Evolutionary conservation across 2,329 filamentous ascomycete species (phyloP).

Genomic region (Colletotrichum liriopes): DNA sequence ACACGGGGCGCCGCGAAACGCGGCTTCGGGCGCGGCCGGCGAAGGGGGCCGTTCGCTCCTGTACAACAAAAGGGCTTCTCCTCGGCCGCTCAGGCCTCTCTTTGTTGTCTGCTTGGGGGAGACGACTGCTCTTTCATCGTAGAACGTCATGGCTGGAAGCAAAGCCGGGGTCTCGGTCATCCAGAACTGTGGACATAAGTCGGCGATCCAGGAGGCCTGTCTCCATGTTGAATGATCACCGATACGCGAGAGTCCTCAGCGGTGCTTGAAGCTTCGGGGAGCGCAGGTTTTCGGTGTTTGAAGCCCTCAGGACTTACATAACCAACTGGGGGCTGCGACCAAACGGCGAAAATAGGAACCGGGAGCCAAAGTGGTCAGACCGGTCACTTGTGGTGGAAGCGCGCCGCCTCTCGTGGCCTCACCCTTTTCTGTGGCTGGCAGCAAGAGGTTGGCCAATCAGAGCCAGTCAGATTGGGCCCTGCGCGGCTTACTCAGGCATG

Average conservation of each 20-base stretch:
- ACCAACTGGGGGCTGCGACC: constrained; percentile 5
- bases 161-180: background rate
- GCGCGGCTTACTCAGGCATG: constrained; percentile 23
- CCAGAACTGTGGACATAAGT: constrained; percentile 17
- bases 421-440: constrained; percentile 3
- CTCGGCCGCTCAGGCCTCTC: background rate
- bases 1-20: background rate
- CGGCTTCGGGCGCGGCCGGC: constrained; percentile 6
- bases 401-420: constrained; percentile 15
- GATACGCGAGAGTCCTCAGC: background rate
- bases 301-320: constrained; percentile 20
- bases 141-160: background rate
- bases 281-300: constrained; percentile 37
- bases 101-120: background rate
- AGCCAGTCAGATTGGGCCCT: too few relatives aligned
- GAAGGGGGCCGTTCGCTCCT: constrained; percentile 10
- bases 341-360: constrained; percentile 44
- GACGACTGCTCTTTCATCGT: background rate
- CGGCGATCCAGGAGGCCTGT: constrained; percentile 16
- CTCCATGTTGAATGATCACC: constrained; percentile 4
- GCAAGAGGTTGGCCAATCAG: constrained; percentile 17
- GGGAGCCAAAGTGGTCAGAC: constrained; percentile 31
- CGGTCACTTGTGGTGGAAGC: background rate
- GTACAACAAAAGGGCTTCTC: background rate
- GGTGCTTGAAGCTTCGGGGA: constrained; percentile 12